Evolutionary conservation across 306 rosid genomes (phyloP), one percentile per base, ranked within the genome.

Genomic region (Quercus agrifolia): DNA sequence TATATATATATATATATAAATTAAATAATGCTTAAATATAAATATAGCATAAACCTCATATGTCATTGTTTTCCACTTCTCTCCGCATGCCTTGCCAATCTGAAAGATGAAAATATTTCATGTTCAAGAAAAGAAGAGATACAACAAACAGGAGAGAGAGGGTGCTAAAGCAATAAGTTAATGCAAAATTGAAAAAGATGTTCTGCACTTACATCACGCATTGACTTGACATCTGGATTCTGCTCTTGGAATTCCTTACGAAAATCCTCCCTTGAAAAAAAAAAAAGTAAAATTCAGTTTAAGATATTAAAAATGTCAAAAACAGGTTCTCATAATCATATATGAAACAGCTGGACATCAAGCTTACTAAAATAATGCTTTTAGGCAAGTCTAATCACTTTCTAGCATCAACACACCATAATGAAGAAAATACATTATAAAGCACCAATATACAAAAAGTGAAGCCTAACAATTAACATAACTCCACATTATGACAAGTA

Each of bases 41-140:
- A 33, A 86, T 35, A 75, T 71, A 77, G 76, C 56, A 77, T 79
- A 11, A 75, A 95, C 99, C 94, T 95, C 99, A 84, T 84, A 95
- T 28, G 92, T 82, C 97, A 95, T 90, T 81, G 92, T 95, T 86
- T 92, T 95, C 99, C 99, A 95, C 86, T 92, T 93, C 84, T 87
- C 98, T 81, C 99, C 98, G 64, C 99, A 89, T 6, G 97, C 98
- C 90, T 90, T 95, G 85, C 99, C 98, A 73, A 95, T 72, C 99
- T 95, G 90, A 84, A 83, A n/a, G 59, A 74, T 75, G 15, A 38
- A 84, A n/a, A 49, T 58, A 75, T 57, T 54, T 58, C 54, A 54
- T 27, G n/a, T 9, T 30, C 56, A 62, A 56, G 21, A 56, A 74
- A 35, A 76, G 27, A 8, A 71, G 49, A 27, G 19, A 59, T 15